Base-by-base conservation (phyloP, 2,329 filamentous ascomycete species). In the Curvularia sp. region DNA sequence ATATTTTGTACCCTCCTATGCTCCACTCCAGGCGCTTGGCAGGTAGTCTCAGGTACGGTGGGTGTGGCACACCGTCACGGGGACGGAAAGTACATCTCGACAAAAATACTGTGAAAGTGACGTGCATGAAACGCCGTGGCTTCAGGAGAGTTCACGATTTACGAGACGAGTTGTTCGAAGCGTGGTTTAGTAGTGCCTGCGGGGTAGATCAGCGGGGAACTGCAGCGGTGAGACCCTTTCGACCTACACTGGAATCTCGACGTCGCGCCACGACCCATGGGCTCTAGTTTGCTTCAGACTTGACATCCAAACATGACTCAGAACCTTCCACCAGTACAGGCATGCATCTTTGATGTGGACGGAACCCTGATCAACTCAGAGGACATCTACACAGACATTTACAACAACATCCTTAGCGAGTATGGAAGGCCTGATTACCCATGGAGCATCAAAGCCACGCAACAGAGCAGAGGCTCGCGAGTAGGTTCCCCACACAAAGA, bases 311-410 rank as follows among this genome's bases (percentile, higher is more conserved):
- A 25, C 9, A 57, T 57, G 55, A 38, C 30, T 25, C 41, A 47
- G 18, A 25, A 15, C 3, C 64, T 65, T 6, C 68, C 63, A 2
- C 61, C 65, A 34, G 59, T 74, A 27, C 68, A 73, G 21, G 74
- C 74, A 45, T 75, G 70, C 58, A 75, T 77, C 46, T 77, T 76
- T 42, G 73, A 76, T 59, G 62, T 76, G 57, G 74, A 76, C 47
- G 73, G 74, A 2, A 67, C 73, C 6, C 71, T 77, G 47, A 69
- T 75, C 57, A 73, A 75, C 50, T 69, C 74, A 30, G 74, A 77
- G 61, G 74, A 75, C 59, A 72, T 74, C 13, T 51, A 52, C 39
- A 61, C 55, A 5, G 48, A 39, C 10, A 67, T 69, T 23, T 69
- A 69, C 57, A 69, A 69, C 54, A 51, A 59, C 19, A 65, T 70